Evolutionary conservation across 1,284 basidiomycete genomes (phyloP), one percentile per base, ranked within the genome.

Genomic region (Agaricales sp.): DNA sequence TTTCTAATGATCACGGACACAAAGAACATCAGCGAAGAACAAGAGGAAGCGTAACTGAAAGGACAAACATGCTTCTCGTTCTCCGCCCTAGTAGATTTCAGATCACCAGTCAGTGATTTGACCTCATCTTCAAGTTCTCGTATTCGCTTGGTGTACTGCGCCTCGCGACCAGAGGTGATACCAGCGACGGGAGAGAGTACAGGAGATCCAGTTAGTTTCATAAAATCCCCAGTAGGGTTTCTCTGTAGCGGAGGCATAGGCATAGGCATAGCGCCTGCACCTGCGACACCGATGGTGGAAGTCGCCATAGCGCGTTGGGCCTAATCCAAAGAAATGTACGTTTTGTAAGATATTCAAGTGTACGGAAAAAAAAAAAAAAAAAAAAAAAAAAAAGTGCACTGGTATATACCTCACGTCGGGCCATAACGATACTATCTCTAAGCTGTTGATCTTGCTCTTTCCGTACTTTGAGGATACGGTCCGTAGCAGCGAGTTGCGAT

Each of bases 101-200:
- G 64, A 56, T 93, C 88, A 35, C 88, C 85, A 59, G 94, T 91
- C 2, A 92, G 70, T 57, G 88, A 86, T 52, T 77, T 76, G 16
- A 87, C 71, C 41, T 21, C 20, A 8, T 21, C n/a, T 11, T 43
- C 41, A n/a, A 43, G 41, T 19, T 58, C 63, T 19, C 67, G 62
- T 50, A 67, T 64, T 44, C 81, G 72, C 12, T 80, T 77, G 46
- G 77, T 64, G 49, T 83, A 77, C 56, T 84, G 82, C 8, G 77
- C 73, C 60, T 88, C 85, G 24, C 81, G 74, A 47, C 80, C 76
- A 30, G 75, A 63, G 51, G 66, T 74, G 49, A 77, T 64, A n/a
- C 73, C 66, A 48, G 76, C 67, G 49, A 78, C 67, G 16, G 79
- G 69, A 13, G 75, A 59, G 44, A 77, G 68, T 3, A 65, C 54